Conservation (phyloP, 108 stramenopile genomes). For the Cyclotella cryptica region DNA sequence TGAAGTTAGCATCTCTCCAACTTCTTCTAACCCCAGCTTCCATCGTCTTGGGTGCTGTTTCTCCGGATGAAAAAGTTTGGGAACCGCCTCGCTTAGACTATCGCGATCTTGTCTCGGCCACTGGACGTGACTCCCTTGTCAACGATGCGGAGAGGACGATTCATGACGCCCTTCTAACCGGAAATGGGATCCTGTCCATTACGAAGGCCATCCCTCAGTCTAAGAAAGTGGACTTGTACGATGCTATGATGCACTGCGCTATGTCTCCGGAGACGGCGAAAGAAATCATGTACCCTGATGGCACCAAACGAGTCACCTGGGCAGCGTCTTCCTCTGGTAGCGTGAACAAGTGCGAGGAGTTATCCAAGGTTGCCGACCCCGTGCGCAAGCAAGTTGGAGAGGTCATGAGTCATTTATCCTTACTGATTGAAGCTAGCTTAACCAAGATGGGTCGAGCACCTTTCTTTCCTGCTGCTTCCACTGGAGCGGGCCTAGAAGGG, state of each 20-base stretch:
- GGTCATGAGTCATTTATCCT: constrained; percentile 3
- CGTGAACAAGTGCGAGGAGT: constrained; percentile 1
- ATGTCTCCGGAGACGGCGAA: background rate
- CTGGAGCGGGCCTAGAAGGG: background rate
- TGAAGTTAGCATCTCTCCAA: too few species aligned
- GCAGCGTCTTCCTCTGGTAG: background rate
- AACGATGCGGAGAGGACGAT: background rate
- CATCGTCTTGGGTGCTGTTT: too few species aligned
- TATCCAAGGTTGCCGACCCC: background rate
- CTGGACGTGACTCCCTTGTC: background rate
- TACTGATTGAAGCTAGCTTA: background rate
- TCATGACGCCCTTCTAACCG: background rate
- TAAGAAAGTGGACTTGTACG: background rate
- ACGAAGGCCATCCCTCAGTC: constrained; percentile 2
- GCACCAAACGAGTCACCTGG: constrained; percentile 15
- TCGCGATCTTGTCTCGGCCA: constrained; percentile 1
- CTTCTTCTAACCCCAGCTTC: too few species aligned
- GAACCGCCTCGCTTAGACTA: constrained; percentile 18
- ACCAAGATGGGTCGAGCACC: background rate
- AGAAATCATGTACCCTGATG: constrained; percentile 11
- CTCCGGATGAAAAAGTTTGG: too few species aligned
- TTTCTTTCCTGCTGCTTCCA: background rate
- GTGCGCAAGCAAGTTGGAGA: constrained; percentile 7
- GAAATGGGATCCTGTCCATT: background rate
- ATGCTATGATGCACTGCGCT: constrained; percentile 10